Conservation (phyloP, 2,329 filamentous ascomycete genomes). For the Alternaria dauci region DNA sequence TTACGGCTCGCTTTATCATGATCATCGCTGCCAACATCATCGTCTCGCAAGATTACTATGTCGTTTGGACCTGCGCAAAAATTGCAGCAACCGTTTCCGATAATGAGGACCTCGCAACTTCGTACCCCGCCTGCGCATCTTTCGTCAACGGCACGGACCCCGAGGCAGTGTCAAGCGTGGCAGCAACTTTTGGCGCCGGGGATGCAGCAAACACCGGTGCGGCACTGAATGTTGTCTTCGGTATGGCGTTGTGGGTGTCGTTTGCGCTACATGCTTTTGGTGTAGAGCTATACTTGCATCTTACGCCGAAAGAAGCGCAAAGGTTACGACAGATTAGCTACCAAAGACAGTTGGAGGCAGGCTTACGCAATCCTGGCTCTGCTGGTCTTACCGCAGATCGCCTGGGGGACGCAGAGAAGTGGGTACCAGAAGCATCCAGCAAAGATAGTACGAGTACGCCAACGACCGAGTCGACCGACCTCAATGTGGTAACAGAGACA, state of each 20-base stretch:
- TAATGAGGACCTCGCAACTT: conserved; percentile 10
- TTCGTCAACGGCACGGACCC: conserved; percentile 50
- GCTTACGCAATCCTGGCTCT: conserved; percentile 56
- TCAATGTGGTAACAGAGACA: background rate
- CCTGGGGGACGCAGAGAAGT: conserved; percentile 40
- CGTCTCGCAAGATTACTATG: conserved; percentile 45
- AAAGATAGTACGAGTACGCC: conserved; percentile 11
- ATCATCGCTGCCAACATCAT: conserved; percentile 56
- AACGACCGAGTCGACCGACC: background rate
- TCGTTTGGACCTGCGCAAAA: conserved; percentile 58
- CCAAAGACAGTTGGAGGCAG: conserved; percentile 64
- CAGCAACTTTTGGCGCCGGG: conserved; percentile 35
- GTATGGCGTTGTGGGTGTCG: conserved; percentile 63
- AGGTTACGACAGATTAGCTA: conserved; percentile 65
- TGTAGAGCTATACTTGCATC: conserved; percentile 51
- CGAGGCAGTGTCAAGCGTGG: conserved; percentile 28
- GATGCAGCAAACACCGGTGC: conserved; percentile 51
- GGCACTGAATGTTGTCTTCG: conserved; percentile 60
- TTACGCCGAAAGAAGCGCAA: conserved; percentile 63
- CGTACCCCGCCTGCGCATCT: conserved; percentile 58
- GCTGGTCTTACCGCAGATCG: conserved; percentile 39
- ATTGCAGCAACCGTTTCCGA: conserved; percentile 52
- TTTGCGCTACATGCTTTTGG: conserved; percentile 58
- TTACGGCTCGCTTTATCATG: conserved; percentile 62
- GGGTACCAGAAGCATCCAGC: conserved; percentile 19